Conservation (phyloP, 352 stramenopile genomes). For the Pythium aristosporum region DNA sequence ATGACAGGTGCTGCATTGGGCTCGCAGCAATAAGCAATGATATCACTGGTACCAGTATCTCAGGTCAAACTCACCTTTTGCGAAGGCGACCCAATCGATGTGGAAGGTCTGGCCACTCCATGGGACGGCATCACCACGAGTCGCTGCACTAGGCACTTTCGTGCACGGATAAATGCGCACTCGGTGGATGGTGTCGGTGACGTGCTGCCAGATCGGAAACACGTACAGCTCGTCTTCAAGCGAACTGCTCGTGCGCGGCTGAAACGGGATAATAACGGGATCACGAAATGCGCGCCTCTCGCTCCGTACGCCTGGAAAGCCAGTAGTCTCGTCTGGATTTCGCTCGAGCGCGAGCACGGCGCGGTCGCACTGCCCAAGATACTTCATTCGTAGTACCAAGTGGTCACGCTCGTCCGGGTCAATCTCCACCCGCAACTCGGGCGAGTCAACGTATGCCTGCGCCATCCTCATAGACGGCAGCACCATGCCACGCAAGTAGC, state of each 20-base stretch:
- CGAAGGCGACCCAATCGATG: slow-evolving; percentile 69
- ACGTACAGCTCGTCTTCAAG: slow-evolving; percentile 54
- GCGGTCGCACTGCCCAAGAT: slow-evolving; percentile 52
- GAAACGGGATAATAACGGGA: slow-evolving; percentile 59
- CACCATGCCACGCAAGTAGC: slow-evolving; percentile 43
- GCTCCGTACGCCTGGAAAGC: slow-evolving; percentile 26
- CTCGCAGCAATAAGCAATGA: neutral
- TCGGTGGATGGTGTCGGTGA: slow-evolving; percentile 54
- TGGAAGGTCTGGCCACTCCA: slow-evolving; percentile 62
- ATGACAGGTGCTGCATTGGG: slow-evolving; percentile 46
- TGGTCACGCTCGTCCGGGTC: slow-evolving; percentile 44
- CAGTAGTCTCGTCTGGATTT: slow-evolving; percentile 33
- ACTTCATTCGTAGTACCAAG: slow-evolving; percentile 64
- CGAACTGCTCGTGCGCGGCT: slow-evolving; percentile 26
- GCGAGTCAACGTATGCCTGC: slow-evolving; percentile 58
- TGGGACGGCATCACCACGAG: neutral
- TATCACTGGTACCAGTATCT: neutral
- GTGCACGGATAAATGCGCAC: slow-evolving; percentile 65
- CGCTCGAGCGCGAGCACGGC: slow-evolving; percentile 57
- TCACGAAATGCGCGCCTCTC: slow-evolving; percentile 40
- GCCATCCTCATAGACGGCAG: slow-evolving; percentile 33
- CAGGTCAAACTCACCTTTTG: slow-evolving; percentile 37
- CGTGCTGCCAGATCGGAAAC: slow-evolving; percentile 58
- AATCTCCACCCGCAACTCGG: slow-evolving; percentile 54
- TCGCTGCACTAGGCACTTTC: slow-evolving; percentile 16